phyloP scores from a whole-genome alignment of 768 basidiomycete genomes.

The Amanita rubescens region DNA sequence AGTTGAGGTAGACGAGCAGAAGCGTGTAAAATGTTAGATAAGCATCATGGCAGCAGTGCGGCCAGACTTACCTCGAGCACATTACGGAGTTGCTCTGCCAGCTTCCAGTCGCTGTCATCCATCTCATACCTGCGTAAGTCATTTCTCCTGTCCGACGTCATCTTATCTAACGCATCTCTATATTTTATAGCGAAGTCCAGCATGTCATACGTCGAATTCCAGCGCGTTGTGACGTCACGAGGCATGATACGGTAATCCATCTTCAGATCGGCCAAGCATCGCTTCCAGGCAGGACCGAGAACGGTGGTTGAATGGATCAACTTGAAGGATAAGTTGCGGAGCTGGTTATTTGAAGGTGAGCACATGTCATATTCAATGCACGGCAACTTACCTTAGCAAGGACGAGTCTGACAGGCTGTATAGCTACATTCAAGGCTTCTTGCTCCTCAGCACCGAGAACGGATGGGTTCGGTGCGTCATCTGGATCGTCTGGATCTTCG shows the following conservation, averaged over 20 bases:
- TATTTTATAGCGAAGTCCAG: slow-evolving; percentile 21
- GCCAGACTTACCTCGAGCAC: slow-evolving; percentile 20
- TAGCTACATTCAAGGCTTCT: slow-evolving; percentile 1
- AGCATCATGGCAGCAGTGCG: background rate
- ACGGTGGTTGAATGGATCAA: background rate
- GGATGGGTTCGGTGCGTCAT: background rate
- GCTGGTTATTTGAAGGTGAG: slow-evolving; percentile 10
- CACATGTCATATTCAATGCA: background rate
- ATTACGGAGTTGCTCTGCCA: slow-evolving; percentile 18
- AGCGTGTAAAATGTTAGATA: background rate
- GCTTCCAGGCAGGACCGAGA: background rate
- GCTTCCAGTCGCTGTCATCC: slow-evolving; percentile 9
- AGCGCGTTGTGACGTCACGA: slow-evolving; percentile 24
- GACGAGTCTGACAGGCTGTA: slow-evolving; percentile 13
- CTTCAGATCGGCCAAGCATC: slow-evolving; percentile 3
- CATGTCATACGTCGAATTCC: slow-evolving; percentile 22
- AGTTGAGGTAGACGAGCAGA: background rate
- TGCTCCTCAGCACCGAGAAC: slow-evolving; percentile 10
- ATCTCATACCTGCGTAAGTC: slow-evolving; percentile 11
- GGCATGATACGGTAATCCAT: slow-evolving; percentile 16
- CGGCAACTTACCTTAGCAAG: slow-evolving; percentile 17
- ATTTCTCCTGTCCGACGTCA: slow-evolving; percentile 14
- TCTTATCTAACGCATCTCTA: slow-evolving; percentile 14
- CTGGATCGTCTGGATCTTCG: background rate
- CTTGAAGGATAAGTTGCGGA: slow-evolving; percentile 12